Evolutionary conservation across 2,329 filamentous ascomycete species (phyloP), one percentile per base, ranked within the genome.

Genomic region (Phaeoacremonium minimum): DNA sequence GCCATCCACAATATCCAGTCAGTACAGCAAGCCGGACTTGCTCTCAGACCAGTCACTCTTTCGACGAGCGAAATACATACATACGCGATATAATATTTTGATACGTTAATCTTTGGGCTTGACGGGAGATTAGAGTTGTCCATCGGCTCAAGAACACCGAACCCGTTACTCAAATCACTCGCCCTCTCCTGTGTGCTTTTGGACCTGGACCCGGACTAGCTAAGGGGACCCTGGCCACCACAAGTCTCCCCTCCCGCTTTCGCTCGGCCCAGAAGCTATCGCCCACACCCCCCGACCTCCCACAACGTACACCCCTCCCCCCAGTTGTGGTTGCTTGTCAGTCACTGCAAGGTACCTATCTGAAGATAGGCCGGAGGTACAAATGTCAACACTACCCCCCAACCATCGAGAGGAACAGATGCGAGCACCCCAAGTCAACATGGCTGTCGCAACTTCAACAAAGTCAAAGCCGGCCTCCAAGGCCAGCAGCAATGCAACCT

Each of bases 311-410:
- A 52, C 56, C 51, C 52, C 55, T 41, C 45, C 38, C 43, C 40
- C 44, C 43, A 35, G 41, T 44, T 45, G 44, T n/a, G n/a, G n/a
- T n/a, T n/a, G n/a, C n/a, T n/a, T n/a, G n/a, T n/a, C n/a, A n/a
- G n/a, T n/a, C 51, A 45, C 47, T 51, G 41, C 37, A 46, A 66
- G 64, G 64, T 66, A 65, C 63, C 57, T 62, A 40, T 41, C 49
- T 49, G n/a, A 41, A 37, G 41, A 43, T 41, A 43, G 47, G 43
- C 51, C 36, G 40, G 61, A 60, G 56, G 58, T 73, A 74, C 69
- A 78, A 81, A 83, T 83, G 78, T 76, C 77, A 70, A 73, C 71
- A 64, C 69, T 73, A 68, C 69, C 77, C 77, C 77, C 77, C 73
- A 73, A 75, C 64, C 63, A 72, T 56, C 67, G 61, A 60, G 67